Evolutionary conservation across 2,329 filamentous ascomycete genomes (phyloP).

Genomic region (Graphiopsis chlorocephala): DNA sequence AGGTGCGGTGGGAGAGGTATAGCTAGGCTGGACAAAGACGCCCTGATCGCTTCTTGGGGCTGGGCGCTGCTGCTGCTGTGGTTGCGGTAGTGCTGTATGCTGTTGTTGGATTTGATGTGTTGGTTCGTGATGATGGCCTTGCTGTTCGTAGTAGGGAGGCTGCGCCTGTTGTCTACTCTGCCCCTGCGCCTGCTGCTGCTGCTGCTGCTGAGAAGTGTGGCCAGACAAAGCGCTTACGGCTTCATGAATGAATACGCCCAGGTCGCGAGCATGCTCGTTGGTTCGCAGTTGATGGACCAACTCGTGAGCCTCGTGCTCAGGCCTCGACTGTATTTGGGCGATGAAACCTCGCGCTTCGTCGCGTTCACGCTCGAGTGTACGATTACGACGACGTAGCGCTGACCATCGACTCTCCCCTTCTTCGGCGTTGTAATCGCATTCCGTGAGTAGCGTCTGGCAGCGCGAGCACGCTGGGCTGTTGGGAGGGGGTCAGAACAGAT

Average conservation of each 20-base stretch:
- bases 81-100: neutral
- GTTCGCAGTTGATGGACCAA: constrained; percentile 31
- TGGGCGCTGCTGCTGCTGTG: neutral
- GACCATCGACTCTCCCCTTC: constrained; percentile 36
- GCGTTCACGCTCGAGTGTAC: constrained; percentile 31
- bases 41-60: neutral
- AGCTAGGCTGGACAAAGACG: neutral
- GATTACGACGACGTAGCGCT: constrained; percentile 31
- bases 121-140: neutral
- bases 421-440: constrained; percentile 34
- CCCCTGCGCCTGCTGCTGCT: neutral
- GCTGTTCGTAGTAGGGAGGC: neutral
- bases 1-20: neutral
- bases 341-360: constrained; percentile 31
- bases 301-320: constrained; percentile 30
- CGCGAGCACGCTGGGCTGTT: constrained; percentile 31
- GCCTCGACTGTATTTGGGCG: constrained; percentile 26
- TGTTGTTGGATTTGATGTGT: neutral
- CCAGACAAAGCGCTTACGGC: neutral
- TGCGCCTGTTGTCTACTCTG: neutral
- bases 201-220: neutral
- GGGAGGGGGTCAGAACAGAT: neutral
- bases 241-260: constrained; percentile 6
- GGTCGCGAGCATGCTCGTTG: constrained; percentile 22
- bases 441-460: constrained; percentile 30